Percentiles rank a stretch among this genome's conserved stretches.
Conservation (phyloP, 2,329 filamentous ascomycete species). For the Nothophaeocryptopus gaeumannii region DNA sequence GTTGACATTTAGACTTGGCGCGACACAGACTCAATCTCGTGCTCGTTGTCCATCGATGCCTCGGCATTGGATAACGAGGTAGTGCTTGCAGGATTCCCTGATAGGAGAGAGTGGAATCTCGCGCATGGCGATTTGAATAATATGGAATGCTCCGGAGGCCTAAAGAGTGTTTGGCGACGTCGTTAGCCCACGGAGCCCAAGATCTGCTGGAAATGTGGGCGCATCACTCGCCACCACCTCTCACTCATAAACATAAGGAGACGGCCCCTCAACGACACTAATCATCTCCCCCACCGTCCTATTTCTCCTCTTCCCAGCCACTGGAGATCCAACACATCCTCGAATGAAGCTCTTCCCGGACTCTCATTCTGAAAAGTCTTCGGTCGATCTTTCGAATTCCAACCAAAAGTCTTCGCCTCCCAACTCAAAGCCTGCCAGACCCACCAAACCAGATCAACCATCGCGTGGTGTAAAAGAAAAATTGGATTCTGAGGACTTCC, state of each 20-base stretch:
- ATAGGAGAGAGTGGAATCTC: too few relatives aligned
- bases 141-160: too few relatives aligned
- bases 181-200: too few relatives aligned
- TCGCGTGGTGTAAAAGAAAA: constrained; percentile 49
- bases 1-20: too few relatives aligned
- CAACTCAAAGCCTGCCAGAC: constrained; percentile 50
- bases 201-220: too few relatives aligned
- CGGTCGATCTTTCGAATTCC: too few relatives aligned
- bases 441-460: constrained; percentile 50
- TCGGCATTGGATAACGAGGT: too few relatives aligned
- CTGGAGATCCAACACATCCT: not conserved
- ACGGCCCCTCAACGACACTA: not conserved
- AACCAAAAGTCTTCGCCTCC: not conserved
- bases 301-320: not conserved
- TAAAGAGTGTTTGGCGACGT: too few relatives aligned
- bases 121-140: too few relatives aligned
- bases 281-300: constrained; percentile 2
- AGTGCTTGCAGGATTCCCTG: too few relatives aligned
- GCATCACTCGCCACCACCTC: not conserved
- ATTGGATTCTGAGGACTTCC: constrained; percentile 44
- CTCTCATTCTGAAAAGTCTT: constrained; percentile 51
- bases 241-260: constrained; percentile 6
- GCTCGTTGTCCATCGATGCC: too few relatives aligned
- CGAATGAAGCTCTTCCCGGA: constrained; percentile 24
- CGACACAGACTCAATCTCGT: too few relatives aligned